Evolutionary conservation across 1,139 yeast genomes (phyloP), one percentile per base, ranked within the genome.

Genomic region (Debaryomyces robertsiae): DNA sequence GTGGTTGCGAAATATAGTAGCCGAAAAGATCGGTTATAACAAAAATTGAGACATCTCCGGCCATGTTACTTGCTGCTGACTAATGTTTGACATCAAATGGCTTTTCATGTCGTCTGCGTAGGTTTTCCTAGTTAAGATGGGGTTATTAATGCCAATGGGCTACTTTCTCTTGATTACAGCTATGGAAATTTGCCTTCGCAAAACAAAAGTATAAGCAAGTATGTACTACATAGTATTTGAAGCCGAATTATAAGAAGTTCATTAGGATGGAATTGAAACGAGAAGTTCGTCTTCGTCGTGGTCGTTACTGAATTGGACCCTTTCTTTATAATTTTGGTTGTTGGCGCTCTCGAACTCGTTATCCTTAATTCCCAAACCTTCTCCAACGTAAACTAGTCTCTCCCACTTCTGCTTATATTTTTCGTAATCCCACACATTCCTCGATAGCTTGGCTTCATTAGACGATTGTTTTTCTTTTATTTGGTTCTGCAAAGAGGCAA

Each of bases 341-440:
- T 36, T 25, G 16, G 29, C 16, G 6, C 28, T 16, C 29, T 27
- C 27, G 6, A 22, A 29, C 9, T 27, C 23, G 4, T 23, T 23
- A 6, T 37, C 30, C 7, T 19, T 7, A 7, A 19, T 19, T 19
- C 22, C 22, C 22, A 7, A 19, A 11, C 35, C 35, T 15, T 42
- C 38, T 7, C 49, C 45, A 10, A 53, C 38, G 48, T 79, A 79
- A 0, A 65, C 61, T 0, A 84, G 84, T 43, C 64, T 72, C 35
- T 64, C 67, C 79, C 86, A 82, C 50, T 71, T 77, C 16, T 60
- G 48, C 29, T 60, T 58, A 46, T 81, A 84, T 32, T 63, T 63
- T 44, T 78, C 79, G 49, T 65, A 76, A 53, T 84, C 87, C 87
- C 90, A 84, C 1, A 67, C 58, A 30, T 49, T 56, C 5, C 45